Evolutionary conservation across 2,329 filamentous ascomycete genomes (phyloP).

Genomic region (Arthrobotrys sphaeroides): DNA sequence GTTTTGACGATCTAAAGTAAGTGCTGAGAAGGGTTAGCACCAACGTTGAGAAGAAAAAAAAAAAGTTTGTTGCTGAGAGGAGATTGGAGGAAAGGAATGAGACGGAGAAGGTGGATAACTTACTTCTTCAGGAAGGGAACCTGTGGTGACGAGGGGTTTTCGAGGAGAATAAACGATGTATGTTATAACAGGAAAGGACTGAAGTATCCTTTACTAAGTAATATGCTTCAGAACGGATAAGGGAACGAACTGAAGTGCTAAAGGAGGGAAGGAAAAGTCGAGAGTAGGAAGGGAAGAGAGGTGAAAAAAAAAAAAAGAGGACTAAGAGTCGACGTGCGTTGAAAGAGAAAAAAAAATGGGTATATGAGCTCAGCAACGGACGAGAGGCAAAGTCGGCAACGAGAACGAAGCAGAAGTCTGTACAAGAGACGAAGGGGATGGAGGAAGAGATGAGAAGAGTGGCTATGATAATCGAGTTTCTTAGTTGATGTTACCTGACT

Average conservation of each 20-base stretch:
- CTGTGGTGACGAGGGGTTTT: conserved; percentile 54
- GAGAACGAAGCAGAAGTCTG: conserved; percentile 12
- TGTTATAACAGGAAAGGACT: conserved; percentile 43
- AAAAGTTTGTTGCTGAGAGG: background rate
- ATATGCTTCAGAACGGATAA: conserved; percentile 23
- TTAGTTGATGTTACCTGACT: background rate
- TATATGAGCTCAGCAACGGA: background rate
- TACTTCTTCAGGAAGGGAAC: conserved; percentile 52
- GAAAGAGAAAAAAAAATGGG: conserved; percentile 23
- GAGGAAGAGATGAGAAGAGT: conserved; percentile 1
- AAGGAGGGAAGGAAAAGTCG: background rate
- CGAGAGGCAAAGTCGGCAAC: conserved; percentile 2
- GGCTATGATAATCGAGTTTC: no score
- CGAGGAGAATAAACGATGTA: conserved; percentile 41
- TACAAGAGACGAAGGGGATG: conserved; percentile 31
- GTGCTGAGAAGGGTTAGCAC: background rate
- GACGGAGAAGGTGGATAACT: no score
- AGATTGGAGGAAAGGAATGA: conserved; percentile 43
- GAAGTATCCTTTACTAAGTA: conserved; percentile 46
- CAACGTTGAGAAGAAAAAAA: background rate
- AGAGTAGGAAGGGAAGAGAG: background rate
- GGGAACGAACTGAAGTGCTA: background rate
- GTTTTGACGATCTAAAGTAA: background rate
- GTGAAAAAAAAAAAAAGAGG: background rate
- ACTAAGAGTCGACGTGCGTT: background rate